Evolutionary conservation across 78 protist genomes (phyloP).

Genomic region (Dictyostelium intermedium): DNA sequence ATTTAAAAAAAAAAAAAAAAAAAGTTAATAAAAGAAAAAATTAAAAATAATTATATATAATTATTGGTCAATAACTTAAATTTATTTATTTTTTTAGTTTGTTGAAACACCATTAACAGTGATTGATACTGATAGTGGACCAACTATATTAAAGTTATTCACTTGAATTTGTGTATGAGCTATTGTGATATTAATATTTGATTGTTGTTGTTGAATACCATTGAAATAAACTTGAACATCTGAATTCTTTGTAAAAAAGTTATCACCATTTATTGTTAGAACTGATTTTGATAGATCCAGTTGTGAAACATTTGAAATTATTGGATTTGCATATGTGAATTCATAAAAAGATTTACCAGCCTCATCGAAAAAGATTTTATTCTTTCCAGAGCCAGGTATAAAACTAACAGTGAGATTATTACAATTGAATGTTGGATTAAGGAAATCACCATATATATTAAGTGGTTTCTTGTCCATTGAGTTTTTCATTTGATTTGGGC

Average conservation of each 20-base stretch:
- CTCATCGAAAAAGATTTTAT: too few species aligned
- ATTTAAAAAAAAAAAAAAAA: too few species aligned
- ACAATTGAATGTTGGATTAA: neutral
- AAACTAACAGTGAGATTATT: neutral
- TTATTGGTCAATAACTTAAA: too few species aligned
- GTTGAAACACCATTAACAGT: neutral
- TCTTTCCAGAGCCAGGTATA: neutral
- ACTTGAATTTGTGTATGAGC: neutral
- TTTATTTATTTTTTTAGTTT: too few species aligned
- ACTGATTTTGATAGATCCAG: neutral
- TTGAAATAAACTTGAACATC: neutral
- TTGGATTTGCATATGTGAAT: neutral
- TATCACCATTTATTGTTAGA: neutral
- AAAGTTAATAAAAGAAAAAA: too few species aligned
- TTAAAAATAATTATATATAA: too few species aligned
- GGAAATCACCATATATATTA: neutral
- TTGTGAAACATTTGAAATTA: neutral
- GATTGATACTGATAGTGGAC: neutral
- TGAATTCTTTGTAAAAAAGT: neutral
- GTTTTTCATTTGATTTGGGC: too few species aligned
- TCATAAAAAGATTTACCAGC: too few species aligned
- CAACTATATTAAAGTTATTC: neutral
- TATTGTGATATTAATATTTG: neutral
- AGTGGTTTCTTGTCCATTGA: too few species aligned
- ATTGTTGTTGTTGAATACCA: neutral